phyloP scores from a whole-genome alignment of 1,139 yeast genomes.

The Suhomyces chickasaworum region DNA sequence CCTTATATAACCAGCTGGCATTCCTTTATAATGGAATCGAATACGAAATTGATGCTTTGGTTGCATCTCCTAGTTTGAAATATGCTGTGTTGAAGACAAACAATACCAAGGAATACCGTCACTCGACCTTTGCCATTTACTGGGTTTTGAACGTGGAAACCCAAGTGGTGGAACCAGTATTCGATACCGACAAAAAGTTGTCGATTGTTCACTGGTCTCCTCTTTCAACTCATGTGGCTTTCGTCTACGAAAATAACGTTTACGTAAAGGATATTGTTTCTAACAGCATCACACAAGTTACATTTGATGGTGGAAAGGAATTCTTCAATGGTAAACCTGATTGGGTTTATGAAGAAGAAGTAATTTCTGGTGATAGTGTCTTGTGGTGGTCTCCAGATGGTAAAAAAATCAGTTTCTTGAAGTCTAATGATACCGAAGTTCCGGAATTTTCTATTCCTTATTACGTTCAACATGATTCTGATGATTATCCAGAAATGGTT shows the following conservation, averaged over 20 bases:
- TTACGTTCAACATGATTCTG: slow-evolving; percentile 49
- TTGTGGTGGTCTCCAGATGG: slow-evolving; percentile 65
- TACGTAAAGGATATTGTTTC: slow-evolving; percentile 29
- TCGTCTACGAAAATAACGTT: slow-evolving; percentile 41
- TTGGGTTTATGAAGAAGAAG: slow-evolving; percentile 68
- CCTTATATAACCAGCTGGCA: slow-evolving; percentile 51
- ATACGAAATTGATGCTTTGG: slow-evolving; percentile 54
- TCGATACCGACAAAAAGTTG: slow-evolving; percentile 19
- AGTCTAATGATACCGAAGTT: slow-evolving; percentile 54
- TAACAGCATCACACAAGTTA: slow-evolving; percentile 34
- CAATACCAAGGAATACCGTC: slow-evolving; percentile 49
- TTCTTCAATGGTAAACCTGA: slow-evolving; percentile 60
- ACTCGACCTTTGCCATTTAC: slow-evolving; percentile 41
- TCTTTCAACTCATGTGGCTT: slow-evolving; percentile 36
- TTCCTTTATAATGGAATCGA: slow-evolving; percentile 41
- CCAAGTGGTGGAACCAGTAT: slow-evolving; percentile 20
- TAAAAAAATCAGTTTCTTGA: slow-evolving; percentile 47
- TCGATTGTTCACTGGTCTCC: slow-evolving; percentile 34
- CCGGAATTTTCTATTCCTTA: slow-evolving; percentile 56
- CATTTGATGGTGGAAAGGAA: slow-evolving; percentile 52
- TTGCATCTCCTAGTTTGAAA: slow-evolving; percentile 65
- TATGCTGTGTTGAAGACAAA: slow-evolving; percentile 59
- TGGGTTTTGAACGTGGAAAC: slow-evolving; percentile 36
- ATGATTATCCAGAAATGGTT: slow-evolving; percentile 44
- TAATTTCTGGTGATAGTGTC: slow-evolving; percentile 50